Evolutionary conservation across 306 rosid genomes (phyloP).

Genomic region (Prinsepia uniflora): DNA sequence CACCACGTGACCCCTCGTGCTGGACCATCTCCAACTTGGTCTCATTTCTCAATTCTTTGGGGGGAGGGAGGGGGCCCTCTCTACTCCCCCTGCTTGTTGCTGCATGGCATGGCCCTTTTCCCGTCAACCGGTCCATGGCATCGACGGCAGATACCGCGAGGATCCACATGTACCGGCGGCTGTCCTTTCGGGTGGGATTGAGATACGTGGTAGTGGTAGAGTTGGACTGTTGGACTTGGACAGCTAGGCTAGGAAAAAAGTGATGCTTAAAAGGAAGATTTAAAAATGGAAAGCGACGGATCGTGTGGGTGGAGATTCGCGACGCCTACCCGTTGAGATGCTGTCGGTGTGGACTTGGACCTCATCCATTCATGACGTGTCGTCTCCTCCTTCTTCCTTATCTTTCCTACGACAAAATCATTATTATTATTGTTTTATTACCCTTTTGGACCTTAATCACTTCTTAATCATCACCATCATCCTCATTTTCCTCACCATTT

Average conservation of each 20-base stretch:
- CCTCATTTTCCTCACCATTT: neutral
- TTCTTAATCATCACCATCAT: neutral
- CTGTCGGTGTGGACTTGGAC: slow-evolving; percentile 15
- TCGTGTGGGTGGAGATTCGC: slow-evolving; percentile 21
- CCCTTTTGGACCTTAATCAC: neutral
- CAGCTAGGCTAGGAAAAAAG: neutral
- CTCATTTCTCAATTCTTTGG: too few species aligned
- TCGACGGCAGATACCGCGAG: neutral
- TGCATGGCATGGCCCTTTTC: neutral
- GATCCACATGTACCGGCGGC: slow-evolving; percentile 13
- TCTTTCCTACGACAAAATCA: neutral
- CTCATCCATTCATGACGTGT: neutral
- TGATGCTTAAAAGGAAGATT: too few species aligned
- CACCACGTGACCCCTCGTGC: slow-evolving; percentile 3
- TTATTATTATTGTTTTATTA: neutral
- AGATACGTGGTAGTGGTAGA: neutral
- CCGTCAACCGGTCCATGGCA: neutral
- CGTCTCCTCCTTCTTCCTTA: neutral
- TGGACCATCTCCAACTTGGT: neutral
- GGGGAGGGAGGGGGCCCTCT: neutral
- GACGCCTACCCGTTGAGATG: slow-evolving; percentile 18
- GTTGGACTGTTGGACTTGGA: neutral
- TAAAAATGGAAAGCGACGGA: slow-evolving; percentile 8
- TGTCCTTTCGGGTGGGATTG: neutral
- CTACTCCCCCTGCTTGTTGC: neutral